Base-by-base conservation (phyloP, 805 yeast genomes). In the Groenewaldozyma salmanticensis region DNA sequence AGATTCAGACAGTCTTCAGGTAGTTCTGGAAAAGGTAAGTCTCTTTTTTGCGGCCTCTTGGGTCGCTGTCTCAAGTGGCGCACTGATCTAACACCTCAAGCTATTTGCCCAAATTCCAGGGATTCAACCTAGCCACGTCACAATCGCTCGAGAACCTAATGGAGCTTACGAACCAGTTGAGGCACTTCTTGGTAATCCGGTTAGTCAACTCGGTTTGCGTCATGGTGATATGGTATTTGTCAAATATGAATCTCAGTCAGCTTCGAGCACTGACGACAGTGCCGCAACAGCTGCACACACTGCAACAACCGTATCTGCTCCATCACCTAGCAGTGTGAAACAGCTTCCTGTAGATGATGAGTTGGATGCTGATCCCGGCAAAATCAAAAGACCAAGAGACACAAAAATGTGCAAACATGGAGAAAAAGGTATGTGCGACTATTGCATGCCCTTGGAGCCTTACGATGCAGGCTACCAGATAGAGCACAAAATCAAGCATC, bases 351-450 rank as follows among this genome's bases (percentile, higher is more conserved):
- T 88, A 1, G 98, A 92, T 60, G 72, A 72, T 38, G 58, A 56
- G 7, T 66, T 88, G 27, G 88, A 81, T 38, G 67, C 66, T 21
- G 70, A 74, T 41, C 72, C 74, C 34, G 99, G 98, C 0, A 65
- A 81, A 42, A 85, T 92, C 42, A 61, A 70, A 21, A 71, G 98
- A 27, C 61, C 66, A 29, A 70, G 67, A 47, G 74, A 85, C 1
- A 44, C 53, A 18, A 52, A 59, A 2, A 65, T 87, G 46, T 90
- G 98, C 61, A 74, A 79, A 45, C 98, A 92, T 58, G 82, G 90
- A 2, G 90, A 79, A 31, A 81, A 80, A 52, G 99, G 97, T 1
- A 92, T 92, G 97, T 92, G 98, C 61, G 98, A 92, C 55, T 86
- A 87, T 57, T 92, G 97, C 59, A 77, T 94, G 27, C 96, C 97